Conservation (phyloP, 352 stramenopile species). For the Phytophthora hybrid region DNA sequence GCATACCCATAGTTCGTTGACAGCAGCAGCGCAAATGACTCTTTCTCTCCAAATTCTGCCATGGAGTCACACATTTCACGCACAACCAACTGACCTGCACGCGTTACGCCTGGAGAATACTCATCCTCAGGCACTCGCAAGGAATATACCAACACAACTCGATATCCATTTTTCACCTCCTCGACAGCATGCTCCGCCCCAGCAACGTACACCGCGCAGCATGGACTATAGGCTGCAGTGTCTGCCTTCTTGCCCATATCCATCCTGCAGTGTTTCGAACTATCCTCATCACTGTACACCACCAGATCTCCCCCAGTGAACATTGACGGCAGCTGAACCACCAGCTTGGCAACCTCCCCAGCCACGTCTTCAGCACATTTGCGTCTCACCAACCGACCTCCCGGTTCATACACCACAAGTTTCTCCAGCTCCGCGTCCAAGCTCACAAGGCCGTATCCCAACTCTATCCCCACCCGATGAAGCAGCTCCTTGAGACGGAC, state of each 20-base stretch:
- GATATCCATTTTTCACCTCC: constrained; percentile 16
- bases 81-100: background rate
- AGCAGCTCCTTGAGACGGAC: background rate
- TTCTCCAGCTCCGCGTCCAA: background rate
- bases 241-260: constrained; percentile 2
- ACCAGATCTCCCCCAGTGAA: constrained; percentile 10
- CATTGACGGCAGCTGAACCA: constrained; percentile 21
- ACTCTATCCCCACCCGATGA: background rate
- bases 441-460: background rate
- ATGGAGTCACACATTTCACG: constrained; percentile 1
- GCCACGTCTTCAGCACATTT: background rate
- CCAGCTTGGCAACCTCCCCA: background rate
- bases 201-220: constrained; percentile 7
- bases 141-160: constrained; percentile 11
- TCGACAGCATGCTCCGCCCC: constrained; percentile 13
- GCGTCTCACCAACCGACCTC: background rate
- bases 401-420: constrained; percentile 4
- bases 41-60: background rate
- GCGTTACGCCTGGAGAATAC: background rate
- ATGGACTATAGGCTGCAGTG: background rate
- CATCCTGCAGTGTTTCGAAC: background rate
- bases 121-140: constrained; percentile 7
- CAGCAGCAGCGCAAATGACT: constrained; percentile 16
- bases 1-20: background rate
- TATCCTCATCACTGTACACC: constrained; percentile 14